Evolutionary conservation across 2,329 filamentous ascomycete species (phyloP).

Genomic region (Paecilomyces formosus): DNA sequence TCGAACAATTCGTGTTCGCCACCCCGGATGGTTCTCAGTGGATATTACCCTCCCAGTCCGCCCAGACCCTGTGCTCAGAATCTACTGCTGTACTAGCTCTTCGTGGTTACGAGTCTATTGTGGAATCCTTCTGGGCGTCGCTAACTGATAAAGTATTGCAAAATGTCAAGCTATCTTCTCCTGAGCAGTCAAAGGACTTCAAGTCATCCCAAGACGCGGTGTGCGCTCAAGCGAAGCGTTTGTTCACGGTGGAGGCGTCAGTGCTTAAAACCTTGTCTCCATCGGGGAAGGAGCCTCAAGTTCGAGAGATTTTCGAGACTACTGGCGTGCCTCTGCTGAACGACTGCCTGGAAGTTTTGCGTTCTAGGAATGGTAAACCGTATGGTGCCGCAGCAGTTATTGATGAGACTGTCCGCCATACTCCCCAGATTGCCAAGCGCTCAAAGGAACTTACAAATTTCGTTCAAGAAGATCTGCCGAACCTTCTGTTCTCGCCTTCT

Average conservation of each 20-base stretch:
- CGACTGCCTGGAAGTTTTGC: slow-evolving; percentile 44
- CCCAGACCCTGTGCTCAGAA: slow-evolving; percentile 30
- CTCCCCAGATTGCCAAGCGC: slow-evolving; percentile 32
- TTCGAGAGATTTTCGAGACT: slow-evolving; percentile 28
- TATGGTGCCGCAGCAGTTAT: slow-evolving; percentile 57
- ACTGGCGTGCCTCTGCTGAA: slow-evolving; percentile 34
- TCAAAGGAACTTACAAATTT: slow-evolving; percentile 44
- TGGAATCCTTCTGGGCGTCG: slow-evolving; percentile 54
- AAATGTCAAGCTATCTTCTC: slow-evolving; percentile 65
- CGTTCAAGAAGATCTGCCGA: slow-evolving; percentile 48
- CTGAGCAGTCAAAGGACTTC: slow-evolving; percentile 74
- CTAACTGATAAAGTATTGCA: slow-evolving; percentile 57
- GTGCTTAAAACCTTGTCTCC: slow-evolving; percentile 22
- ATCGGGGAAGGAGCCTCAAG: slow-evolving; percentile 14
- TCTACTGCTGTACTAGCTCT: slow-evolving; percentile 31
- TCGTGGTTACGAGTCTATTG: slow-evolving; percentile 38
- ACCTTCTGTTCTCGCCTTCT: slow-evolving; percentile 62
- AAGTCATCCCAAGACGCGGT: slow-evolving; percentile 63
- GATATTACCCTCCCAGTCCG: slow-evolving; percentile 39
- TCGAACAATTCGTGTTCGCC: slow-evolving; percentile 47
- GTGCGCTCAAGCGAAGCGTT: slow-evolving; percentile 58
- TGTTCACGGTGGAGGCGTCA: slow-evolving; percentile 51
- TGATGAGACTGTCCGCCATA: slow-evolving; percentile 44
- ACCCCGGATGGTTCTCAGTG: slow-evolving; percentile 41
- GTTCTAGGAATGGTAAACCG: slow-evolving; percentile 54